Evolutionary conservation across 1,139 yeast genomes (phyloP), one percentile per base, ranked within the genome.

Genomic region (Debaryomycetaceae sp.): DNA sequence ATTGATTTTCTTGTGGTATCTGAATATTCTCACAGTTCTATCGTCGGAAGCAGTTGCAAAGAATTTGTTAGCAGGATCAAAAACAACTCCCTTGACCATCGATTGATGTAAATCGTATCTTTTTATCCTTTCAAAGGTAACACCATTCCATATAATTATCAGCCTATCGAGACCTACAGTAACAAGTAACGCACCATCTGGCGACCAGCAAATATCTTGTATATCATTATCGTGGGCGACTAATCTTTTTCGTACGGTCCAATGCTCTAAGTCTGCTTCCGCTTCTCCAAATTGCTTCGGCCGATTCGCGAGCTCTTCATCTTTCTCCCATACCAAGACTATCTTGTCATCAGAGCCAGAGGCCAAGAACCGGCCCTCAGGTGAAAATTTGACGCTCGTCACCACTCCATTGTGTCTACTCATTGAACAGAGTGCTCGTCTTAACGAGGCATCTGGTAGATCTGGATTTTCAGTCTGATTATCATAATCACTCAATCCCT

Each of bases 21-120:
- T 75, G 56, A 91, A 87, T 31, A 93, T 81, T 47, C 96, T 75
- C 40, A 93, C 85, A 0, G 97, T 85, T 58, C 98, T 75, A 64
- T 93, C 99, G 64, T 93, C 99, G 1, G 97, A 87, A 17, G 96
- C 93, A 0, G 99, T 93, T 7, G 97, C 97, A 69, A 93, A 95
- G 63, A 89, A 93, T 65, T 93, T 93, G 60, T 90, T 91, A 1
- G 99, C 99, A 0, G 98, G 99, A 61, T 93, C 99, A 63, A 93
- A 93, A 1, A 93, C 93, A 9, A 93, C 87, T 42, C 99, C 99
- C 64, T 93, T 93, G 34, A 95, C 98, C 72, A 89, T 93, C 5
- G 96, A 86, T 59, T 89, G 96, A 63, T 95, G 99, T 24, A 90
- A 85, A 58, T 93, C 97, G 53, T 91, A 85, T 38, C 96, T 70